Evolutionary conservation across 2,329 filamentous ascomycete species (phyloP).

Genomic region (Colletotrichum filicis): DNA sequence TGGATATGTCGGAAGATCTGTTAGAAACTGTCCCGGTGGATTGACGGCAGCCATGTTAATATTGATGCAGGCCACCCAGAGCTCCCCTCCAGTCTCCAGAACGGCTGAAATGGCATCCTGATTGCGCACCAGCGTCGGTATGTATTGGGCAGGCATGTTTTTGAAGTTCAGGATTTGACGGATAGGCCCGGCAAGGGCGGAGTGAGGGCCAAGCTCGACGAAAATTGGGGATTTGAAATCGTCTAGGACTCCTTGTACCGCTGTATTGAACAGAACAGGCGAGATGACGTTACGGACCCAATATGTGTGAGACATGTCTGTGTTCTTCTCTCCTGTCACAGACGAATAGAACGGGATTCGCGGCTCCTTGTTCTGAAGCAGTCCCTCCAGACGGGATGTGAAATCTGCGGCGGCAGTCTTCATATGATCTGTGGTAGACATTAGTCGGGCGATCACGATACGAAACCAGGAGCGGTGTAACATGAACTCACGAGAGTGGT

Average conservation of each 20-base stretch:
- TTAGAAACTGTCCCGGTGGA: conserved; percentile 11
- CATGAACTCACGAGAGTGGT: conserved; percentile 55
- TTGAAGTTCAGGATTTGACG: conserved; percentile 59
- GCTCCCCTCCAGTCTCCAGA: conserved; percentile 27
- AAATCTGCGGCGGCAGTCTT: conserved; percentile 14
- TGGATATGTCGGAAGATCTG: conserved; percentile 16
- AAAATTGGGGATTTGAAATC: conserved; percentile 42
- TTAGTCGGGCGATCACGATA: background rate
- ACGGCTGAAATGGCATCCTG: conserved; percentile 17
- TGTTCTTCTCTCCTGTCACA: conserved; percentile 14
- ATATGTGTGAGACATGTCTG: conserved; percentile 46
- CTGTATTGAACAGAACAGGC: conserved; percentile 55
- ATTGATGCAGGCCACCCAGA: conserved; percentile 1
- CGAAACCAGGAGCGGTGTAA: background rate
- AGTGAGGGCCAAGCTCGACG: conserved; percentile 61
- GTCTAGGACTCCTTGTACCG: conserved; percentile 32
- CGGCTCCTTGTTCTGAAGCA: background rate
- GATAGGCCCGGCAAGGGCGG: conserved; percentile 59
- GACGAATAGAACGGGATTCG: conserved; percentile 29
- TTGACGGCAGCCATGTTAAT: conserved; percentile 24
- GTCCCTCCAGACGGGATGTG: conserved; percentile 15
- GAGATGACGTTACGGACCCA: conserved; percentile 57
- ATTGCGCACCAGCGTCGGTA: conserved; percentile 10
- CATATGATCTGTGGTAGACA: conserved; percentile 16
- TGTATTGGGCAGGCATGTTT: background rate